Conservation (phyloP, 306 rosid species). For the Nissolia schottii region DNA sequence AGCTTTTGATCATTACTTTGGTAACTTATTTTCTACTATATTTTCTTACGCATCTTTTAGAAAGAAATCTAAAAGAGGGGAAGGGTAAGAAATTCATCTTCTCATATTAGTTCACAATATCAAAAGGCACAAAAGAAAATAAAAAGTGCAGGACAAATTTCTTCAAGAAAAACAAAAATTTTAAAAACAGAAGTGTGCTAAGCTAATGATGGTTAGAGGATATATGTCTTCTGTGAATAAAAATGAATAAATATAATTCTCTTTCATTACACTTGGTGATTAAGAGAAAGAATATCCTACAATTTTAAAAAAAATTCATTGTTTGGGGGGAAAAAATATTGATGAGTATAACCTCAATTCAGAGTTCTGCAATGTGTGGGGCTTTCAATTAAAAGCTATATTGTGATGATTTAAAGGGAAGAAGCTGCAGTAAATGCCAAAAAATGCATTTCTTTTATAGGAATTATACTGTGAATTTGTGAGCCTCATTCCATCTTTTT, state of each 20-base stretch:
- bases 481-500: neutral
- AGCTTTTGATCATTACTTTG: conserved; percentile 12
- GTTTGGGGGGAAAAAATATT: neutral
- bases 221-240: neutral
- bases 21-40: conserved; percentile 1
- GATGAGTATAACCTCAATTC: neutral
- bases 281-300: neutral
- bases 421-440: neutral
- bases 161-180: neutral
- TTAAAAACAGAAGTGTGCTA: neutral
- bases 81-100: neutral
- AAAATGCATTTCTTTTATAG: neutral
- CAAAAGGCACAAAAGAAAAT: neutral
- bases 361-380: neutral
- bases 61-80: conserved; percentile 4
- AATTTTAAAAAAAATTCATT: neutral
- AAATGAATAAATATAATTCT: neutral
- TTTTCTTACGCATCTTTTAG: conserved; percentile 4
- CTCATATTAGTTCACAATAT: neutral
- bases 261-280: neutral
- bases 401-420: neutral
- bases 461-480: neutral
- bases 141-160: conserved; percentile 1
- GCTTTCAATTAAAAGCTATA: conserved; percentile 6
- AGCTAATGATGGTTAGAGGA: neutral